Base-by-base conservation (phyloP, 2,329 filamentous ascomycete species). In the Pseudogymnoascus sp. region DNA sequence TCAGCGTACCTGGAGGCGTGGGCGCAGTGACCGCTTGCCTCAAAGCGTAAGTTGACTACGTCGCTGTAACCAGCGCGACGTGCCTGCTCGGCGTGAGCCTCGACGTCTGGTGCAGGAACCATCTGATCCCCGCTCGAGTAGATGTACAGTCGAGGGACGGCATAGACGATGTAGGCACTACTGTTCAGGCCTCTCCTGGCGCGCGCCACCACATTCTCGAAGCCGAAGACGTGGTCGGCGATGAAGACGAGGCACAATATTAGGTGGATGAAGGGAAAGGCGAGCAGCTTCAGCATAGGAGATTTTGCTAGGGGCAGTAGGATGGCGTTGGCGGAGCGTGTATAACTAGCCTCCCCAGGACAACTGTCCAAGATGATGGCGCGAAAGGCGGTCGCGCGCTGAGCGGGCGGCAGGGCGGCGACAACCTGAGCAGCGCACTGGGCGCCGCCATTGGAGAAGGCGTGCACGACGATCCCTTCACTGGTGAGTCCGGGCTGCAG, bases 361-460 rank as follows among this genome's bases (percentile, higher is more conserved):
- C 66, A 64, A 0, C 67, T 70, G 60, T 72, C 70, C 11, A 67
- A 61, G 18, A 71, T 53, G 21, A 66, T 59, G 0, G 63, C 59
- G 62, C 63, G 3, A 66, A 66, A 10, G 7, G 28, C 28, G 28
- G 28, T 31, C 28, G 28, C 8, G 28, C 28, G 28, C 10, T 31
- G 5, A 40, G 8, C 1, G 62, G 53, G 4, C 60, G 50, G 53
- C 68, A 71, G 0, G 61, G 61, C 11, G 44, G 64, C 5, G 66
- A 60, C 4, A 71, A 64, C 4, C 42, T 65, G 36, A 68, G 71
- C 1, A 67, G 44, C 18, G 6, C 68, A 42, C 28, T 69, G 82
- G 14, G 78, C 81, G 12, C 84, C 84, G 0, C 82, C 84, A 70
- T 84, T 86, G 65, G 82, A 85, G 78, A 86, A 83, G 67, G 75